Percentiles rank a stretch among this genome's conserved stretches.
Evolutionary conservation across 768 basidiomycete genomes (phyloP).

Genomic region (Pisolithus microcarpus): DNA sequence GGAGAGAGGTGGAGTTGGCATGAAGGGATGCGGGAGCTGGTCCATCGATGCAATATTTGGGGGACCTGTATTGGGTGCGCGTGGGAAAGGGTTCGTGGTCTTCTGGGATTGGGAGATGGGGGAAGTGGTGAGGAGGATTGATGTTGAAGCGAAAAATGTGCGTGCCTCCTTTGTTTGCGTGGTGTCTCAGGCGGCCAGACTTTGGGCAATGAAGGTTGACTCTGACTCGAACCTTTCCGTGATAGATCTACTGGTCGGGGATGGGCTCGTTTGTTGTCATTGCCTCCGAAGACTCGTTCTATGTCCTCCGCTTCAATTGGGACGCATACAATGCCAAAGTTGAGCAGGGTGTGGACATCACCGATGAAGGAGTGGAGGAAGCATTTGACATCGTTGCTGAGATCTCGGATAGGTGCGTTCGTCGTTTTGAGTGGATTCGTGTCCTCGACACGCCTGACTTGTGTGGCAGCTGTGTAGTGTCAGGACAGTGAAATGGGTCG

Average conservation of each 20-base stretch:
- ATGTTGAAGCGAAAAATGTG: conserved; percentile 92
- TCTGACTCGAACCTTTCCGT: too few relatives aligned
- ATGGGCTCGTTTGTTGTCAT: conserved; percentile 89
- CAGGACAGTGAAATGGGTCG: conserved; percentile 96
- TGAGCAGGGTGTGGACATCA: conserved; percentile 65
- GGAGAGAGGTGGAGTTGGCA: conserved; percentile 59
- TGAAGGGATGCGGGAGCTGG: conserved; percentile 82
- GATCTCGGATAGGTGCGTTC: conserved; percentile 65
- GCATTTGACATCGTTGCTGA: conserved; percentile 93
- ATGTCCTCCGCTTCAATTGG: conserved; percentile 83
- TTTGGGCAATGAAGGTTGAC: too few relatives aligned
- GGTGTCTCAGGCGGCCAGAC: background rate
- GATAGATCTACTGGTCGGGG: conserved; percentile 82
- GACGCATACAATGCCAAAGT: conserved; percentile 79
- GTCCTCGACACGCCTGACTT: conserved; percentile 9
- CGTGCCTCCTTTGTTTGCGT: conserved; percentile 20
- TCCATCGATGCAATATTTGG: conserved; percentile 80
- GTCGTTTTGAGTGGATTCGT: conserved; percentile 3
- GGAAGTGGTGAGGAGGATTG: conserved; percentile 87
- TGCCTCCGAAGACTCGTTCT: conserved; percentile 82
- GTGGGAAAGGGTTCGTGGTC: conserved; percentile 86
- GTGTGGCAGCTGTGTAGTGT: conserved; percentile 42
- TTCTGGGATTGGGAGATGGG: conserved; percentile 99
- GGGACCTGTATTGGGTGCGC: conserved; percentile 76
- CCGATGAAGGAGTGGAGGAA: conserved; percentile 93